Evolutionary conservation across 768 basidiomycete species (phyloP).

Genomic region (Lactifluus subvellereus): DNA sequence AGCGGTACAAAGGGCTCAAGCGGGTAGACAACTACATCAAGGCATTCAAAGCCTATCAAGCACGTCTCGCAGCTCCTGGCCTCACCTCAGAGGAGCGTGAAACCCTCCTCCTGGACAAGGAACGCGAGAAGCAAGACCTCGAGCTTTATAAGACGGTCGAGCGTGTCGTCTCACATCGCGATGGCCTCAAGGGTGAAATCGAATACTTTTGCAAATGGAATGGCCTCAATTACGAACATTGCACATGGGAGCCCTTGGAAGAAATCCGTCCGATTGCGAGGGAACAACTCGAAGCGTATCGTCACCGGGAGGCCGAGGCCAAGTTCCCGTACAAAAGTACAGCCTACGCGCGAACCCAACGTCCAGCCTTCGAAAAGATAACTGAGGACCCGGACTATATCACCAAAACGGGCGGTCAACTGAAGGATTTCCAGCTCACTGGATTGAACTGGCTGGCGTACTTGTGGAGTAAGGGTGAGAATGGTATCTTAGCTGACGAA

Average conservation of each 20-base stretch:
- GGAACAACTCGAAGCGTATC: constrained; percentile 73
- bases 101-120: constrained; percentile 81
- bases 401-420: constrained; percentile 62
- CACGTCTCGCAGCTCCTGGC: constrained; percentile 55
- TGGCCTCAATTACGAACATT: constrained; percentile 86
- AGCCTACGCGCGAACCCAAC: constrained; percentile 54
- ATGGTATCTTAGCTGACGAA: constrained; percentile 97
- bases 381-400: constrained; percentile 86
- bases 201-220: constrained; percentile 99
- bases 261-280: constrained; percentile 76
- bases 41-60: constrained; percentile 69
- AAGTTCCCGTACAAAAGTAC: constrained; percentile 84
- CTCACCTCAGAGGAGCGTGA: constrained; percentile 86
- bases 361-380: constrained; percentile 81
- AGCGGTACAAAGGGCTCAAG: constrained; percentile 91
- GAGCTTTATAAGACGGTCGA: constrained; percentile 91
- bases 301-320: constrained; percentile 66
- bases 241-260: constrained; percentile 89
- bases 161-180: constrained; percentile 76
- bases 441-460: constrained; percentile 99
- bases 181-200: constrained; percentile 48
- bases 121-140: constrained; percentile 85
- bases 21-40: constrained; percentile 99
- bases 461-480: constrained; percentile 89
- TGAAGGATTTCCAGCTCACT: constrained; percentile 98